Evolutionary conservation across 495 filamentous ascomycete genomes (phyloP), one percentile per base, ranked within the genome.

Genomic region (Bacidia rubella): DNA sequence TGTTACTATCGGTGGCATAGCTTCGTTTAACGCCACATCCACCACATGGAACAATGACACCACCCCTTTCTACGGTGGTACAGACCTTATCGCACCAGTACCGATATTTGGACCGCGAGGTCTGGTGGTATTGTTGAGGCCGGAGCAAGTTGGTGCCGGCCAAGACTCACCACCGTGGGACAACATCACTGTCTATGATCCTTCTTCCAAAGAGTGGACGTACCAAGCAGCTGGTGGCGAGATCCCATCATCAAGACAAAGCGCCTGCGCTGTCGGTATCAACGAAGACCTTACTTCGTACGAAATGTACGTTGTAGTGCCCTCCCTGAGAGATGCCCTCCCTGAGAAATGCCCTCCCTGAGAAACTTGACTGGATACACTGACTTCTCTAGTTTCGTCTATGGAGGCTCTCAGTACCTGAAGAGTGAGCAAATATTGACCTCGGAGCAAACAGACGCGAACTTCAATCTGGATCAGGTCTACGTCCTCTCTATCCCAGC

Each of bases 401-500:
- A 51, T 20, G 49, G 49, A 0, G 49, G 49, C 5, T 17, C 15
- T 5, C 26, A 4, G 20, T 22, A 38, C 35, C 15, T 21, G 26
- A 5, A 11, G 10, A 9, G 19, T 17, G 29, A 5, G 15, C 23
- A 39, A 0, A 24, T 42, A 10, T 15, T 51, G 19, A 22, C 32
- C 12, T 17, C 29, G 3, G 7, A 7, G n/a, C 49, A 51, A 20
- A 2, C 10, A n/a, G 40, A 39, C 15, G 27, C 26, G 40, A 51
- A 51, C 20, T 11, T 42, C 19, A 25, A 49, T 0, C 59, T 65
- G 21, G 44, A 61, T 1, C 62, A 66, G 24, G 60, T 69, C 4
- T 65, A 68, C 43, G 58, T 74, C n/a, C 62, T 72, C n/a, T 70
- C 64, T 35, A 51, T 74, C 3, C 71, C 69, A 1, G 68, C 66